A percentile compares a stretch with the other conserved stretches of the same genome.
These are phyloP conservation scores for Fusarium abutilonis DNA, from an alignment of 2,329 filamentous ascomycete genomes.

Conservation along the genomic window DNA sequence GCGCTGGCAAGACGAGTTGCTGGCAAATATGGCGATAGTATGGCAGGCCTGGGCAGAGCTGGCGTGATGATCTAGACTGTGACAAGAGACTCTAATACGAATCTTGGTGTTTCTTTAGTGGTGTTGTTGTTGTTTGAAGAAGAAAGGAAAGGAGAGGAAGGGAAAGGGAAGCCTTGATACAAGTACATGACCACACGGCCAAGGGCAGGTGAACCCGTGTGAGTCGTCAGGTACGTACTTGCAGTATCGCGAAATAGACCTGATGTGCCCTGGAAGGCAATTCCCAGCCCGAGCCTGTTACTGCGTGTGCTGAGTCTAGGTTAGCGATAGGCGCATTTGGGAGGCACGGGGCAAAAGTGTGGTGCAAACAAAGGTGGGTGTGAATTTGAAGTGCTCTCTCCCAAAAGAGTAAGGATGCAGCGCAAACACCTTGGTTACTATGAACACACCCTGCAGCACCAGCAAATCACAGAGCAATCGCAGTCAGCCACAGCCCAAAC, in stretches of 20 bases:
- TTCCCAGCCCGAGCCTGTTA: slow-evolving; percentile 7
- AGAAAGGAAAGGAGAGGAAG: slow-evolving; percentile 49
- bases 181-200: slow-evolving; percentile 40
- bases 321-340: slow-evolving; percentile 35
- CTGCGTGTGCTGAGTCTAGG: slow-evolving; percentile 28
- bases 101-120: slow-evolving; percentile 61
- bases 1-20: slow-evolving; percentile 43
- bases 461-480: slow-evolving; percentile 1
- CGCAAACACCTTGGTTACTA: slow-evolving; percentile 24
- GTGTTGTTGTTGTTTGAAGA: slow-evolving; percentile 62
- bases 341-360: slow-evolving; percentile 20
- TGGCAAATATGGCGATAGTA: slow-evolving; percentile 43
- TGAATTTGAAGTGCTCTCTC: slow-evolving; percentile 1
- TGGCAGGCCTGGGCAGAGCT: slow-evolving; percentile 54
- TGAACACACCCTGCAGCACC: slow-evolving; percentile 7
- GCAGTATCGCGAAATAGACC: slow-evolving; percentile 23
- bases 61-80: slow-evolving; percentile 69
- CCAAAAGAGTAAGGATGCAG: background rate
- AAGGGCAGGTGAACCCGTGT: slow-evolving; percentile 42
- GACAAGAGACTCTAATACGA: slow-evolving; percentile 67
- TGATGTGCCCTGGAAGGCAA: slow-evolving; percentile 23
- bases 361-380: slow-evolving; percentile 16
- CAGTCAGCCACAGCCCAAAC: slow-evolving; percentile 25
- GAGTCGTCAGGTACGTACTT: slow-evolving; percentile 41
- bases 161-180: slow-evolving; percentile 42